A percentile compares a stretch with the other conserved stretches of the same genome.
These are phyloP conservation scores for Seiridium unicorne DNA, from an alignment of 2,329 filamentous ascomycete genomes.

Conservation along the genomic window DNA sequence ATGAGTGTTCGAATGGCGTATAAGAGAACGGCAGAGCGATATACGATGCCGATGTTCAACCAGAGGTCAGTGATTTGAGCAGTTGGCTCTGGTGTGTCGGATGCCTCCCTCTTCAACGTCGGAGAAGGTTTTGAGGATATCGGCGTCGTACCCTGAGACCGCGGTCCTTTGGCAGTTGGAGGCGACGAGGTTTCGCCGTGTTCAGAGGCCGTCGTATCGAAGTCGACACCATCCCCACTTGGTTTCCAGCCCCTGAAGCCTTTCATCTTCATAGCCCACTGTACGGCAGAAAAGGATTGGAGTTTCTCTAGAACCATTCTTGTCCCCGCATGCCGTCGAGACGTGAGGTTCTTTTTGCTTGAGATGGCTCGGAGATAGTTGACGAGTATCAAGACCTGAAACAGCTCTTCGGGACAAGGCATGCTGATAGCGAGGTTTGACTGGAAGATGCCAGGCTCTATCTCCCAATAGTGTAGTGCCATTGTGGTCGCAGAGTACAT, in stretches of 20 bases:
- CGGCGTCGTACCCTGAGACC: neutral
- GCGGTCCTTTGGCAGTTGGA: neutral
- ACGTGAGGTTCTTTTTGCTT: slow-evolving; percentile 1
- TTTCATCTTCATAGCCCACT: slow-evolving; percentile 14
- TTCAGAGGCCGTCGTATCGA: slow-evolving; percentile 3
- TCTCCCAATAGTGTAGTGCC: slow-evolving; percentile 14
- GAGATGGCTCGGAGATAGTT: slow-evolving; percentile 15
- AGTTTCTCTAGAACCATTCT: slow-evolving; percentile 13
- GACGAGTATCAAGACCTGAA: slow-evolving; percentile 12
- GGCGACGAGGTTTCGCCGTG: neutral
- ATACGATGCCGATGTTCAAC: slow-evolving; percentile 13
- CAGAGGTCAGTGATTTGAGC: slow-evolving; percentile 9
- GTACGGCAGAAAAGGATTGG: slow-evolving; percentile 7
- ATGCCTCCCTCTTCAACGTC: neutral
- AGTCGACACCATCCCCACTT: slow-evolving; percentile 13
- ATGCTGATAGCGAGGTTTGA: slow-evolving; percentile 13
- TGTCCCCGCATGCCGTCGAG: slow-evolving; percentile 10
- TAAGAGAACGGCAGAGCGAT: slow-evolving; percentile 10
- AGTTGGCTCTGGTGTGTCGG: neutral
- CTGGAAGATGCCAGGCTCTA: slow-evolving; percentile 12
- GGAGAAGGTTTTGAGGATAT: neutral
- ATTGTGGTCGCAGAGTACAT: slow-evolving; percentile 12
- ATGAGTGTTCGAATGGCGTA: slow-evolving; percentile 14
- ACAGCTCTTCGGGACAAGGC: slow-evolving; percentile 14
- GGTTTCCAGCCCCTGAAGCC: slow-evolving; percentile 13